A percentile compares a stretch with the other conserved stretches of the same genome.
These are phyloP conservation scores for Suillus tomentosus DNA, from an alignment of 768 basidiomycete genomes.

Conservation along the genomic window DNA sequence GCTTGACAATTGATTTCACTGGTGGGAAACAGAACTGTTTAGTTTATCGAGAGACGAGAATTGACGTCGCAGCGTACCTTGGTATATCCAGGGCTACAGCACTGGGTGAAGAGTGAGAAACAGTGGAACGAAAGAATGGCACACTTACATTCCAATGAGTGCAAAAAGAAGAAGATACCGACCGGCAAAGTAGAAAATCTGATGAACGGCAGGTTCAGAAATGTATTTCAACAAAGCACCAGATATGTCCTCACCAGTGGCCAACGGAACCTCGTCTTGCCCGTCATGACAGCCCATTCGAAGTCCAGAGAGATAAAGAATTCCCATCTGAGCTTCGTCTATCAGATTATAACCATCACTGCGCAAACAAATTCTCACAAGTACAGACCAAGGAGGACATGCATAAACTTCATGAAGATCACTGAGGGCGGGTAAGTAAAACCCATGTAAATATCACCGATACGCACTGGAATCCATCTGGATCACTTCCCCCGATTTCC, in stretches of 20 bases:
- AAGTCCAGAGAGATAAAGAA: constrained; percentile 43
- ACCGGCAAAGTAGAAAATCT: constrained; percentile 49
- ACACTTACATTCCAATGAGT: constrained; percentile 47
- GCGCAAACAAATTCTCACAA: constrained; percentile 33
- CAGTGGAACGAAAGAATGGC: background rate
- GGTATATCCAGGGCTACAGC: constrained; percentile 21
- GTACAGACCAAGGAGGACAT: constrained; percentile 47
- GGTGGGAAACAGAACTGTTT: background rate
- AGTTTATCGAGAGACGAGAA: background rate
- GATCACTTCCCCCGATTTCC: constrained; percentile 41
- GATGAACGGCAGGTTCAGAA: constrained; percentile 12
- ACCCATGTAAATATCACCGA: background rate
- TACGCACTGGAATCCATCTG: constrained; percentile 38
- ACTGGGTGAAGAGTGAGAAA: constrained; percentile 18
- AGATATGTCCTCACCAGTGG: constrained; percentile 41
- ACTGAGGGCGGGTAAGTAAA: constrained; percentile 25
- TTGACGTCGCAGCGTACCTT: constrained; percentile 24
- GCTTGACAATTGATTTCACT: constrained; percentile 47
- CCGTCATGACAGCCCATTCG: constrained; percentile 42
- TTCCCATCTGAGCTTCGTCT: constrained; percentile 41
- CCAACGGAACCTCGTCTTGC: constrained; percentile 48
- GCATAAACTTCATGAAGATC: constrained; percentile 43
- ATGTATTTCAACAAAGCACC: background rate
- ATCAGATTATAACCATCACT: constrained; percentile 1
- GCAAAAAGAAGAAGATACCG: constrained; percentile 48